phyloP scores from a whole-genome alignment of 2,329 filamentous ascomycete species.

The Neopestalotiopsis sp. region DNA sequence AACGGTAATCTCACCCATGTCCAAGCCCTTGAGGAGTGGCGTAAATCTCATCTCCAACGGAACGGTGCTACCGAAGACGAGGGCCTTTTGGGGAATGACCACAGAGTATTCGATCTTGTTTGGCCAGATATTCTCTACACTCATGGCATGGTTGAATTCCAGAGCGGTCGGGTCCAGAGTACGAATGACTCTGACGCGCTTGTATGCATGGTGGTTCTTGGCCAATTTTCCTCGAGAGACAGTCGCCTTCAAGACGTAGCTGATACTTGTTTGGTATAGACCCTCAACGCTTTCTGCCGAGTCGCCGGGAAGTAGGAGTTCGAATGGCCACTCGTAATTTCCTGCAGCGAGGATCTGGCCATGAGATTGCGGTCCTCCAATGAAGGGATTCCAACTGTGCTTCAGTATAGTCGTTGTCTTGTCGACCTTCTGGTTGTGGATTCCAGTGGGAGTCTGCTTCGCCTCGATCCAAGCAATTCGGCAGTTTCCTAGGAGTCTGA shows the following conservation, averaged over 20 bases:
- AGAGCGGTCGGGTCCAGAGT: slow-evolving; percentile 78
- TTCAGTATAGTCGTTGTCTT: slow-evolving; percentile 66
- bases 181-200: slow-evolving; percentile 78
- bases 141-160: slow-evolving; percentile 86
- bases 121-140: slow-evolving; percentile 96
- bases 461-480: slow-evolving; percentile 66
- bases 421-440: slow-evolving; percentile 65
- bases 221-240: slow-evolving; percentile 86
- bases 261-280: slow-evolving; percentile 82
- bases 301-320: slow-evolving; percentile 73
- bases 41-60: slow-evolving; percentile 86
- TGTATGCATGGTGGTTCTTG: slow-evolving; percentile 83
- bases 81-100: slow-evolving; percentile 89
- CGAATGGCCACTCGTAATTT: slow-evolving; percentile 86
- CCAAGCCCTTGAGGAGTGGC: slow-evolving; percentile 86
- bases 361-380: slow-evolving; percentile 59
- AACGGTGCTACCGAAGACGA: slow-evolving; percentile 89
- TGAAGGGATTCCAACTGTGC: slow-evolving; percentile 73
- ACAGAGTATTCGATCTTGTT: slow-evolving; percentile 98
- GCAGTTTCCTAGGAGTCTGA: slow-evolving; percentile 73
- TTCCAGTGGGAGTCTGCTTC: slow-evolving; percentile 57
- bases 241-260: slow-evolving; percentile 90
- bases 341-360: slow-evolving; percentile 69
- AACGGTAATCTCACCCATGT: slow-evolving; percentile 81
- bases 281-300: slow-evolving; percentile 91